These are phyloP conservation scores for Acephala macrosclerotiorum DNA, from an alignment of 2,329 filamentous ascomycete genomes.

Conservation along the genomic window DNA sequence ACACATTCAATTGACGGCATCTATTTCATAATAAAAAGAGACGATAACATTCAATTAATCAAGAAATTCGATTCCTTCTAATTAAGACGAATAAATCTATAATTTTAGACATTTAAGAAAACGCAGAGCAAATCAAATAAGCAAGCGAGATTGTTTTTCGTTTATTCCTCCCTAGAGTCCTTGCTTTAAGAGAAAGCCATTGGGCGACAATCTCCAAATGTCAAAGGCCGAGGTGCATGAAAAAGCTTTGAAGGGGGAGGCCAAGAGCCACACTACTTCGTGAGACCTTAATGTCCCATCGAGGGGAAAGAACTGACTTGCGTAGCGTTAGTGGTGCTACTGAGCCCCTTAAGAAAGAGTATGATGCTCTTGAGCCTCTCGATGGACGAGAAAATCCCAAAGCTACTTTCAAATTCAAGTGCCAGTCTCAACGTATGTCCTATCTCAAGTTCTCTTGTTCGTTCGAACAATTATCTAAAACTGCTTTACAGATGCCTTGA, in stretches of 20 bases:
- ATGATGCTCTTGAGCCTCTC: neutral
- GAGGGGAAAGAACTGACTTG: neutral
- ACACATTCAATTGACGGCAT: neutral
- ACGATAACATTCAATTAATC: neutral
- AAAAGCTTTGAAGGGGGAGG: slow-evolving; percentile 29
- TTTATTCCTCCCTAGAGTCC: slow-evolving; percentile 4
- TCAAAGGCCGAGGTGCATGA: slow-evolving; percentile 20
- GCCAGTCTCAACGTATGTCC: slow-evolving; percentile 35
- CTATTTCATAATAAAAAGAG: too few species aligned
- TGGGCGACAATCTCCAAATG: neutral
- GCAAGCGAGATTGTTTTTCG: slow-evolving; percentile 24
- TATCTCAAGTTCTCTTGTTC: neutral
- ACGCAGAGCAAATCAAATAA: slow-evolving; percentile 13
- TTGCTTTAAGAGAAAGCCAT: neutral
- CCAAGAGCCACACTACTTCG: slow-evolving; percentile 26
- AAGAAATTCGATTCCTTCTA: slow-evolving; percentile 11
- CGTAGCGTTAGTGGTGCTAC: neutral
- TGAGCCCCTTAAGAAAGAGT: neutral
- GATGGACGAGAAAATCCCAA: slow-evolving; percentile 33
- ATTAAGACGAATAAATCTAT: slow-evolving; percentile 16
- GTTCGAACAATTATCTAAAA: too few species aligned
- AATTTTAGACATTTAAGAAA: slow-evolving; percentile 14
- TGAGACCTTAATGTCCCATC: slow-evolving; percentile 4
- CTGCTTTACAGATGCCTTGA: neutral
- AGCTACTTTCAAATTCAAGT: slow-evolving; percentile 38